These are phyloP conservation scores for Aleurites moluccanus DNA, from an alignment of 441 rosid species.

Conservation along the genomic window DNA sequence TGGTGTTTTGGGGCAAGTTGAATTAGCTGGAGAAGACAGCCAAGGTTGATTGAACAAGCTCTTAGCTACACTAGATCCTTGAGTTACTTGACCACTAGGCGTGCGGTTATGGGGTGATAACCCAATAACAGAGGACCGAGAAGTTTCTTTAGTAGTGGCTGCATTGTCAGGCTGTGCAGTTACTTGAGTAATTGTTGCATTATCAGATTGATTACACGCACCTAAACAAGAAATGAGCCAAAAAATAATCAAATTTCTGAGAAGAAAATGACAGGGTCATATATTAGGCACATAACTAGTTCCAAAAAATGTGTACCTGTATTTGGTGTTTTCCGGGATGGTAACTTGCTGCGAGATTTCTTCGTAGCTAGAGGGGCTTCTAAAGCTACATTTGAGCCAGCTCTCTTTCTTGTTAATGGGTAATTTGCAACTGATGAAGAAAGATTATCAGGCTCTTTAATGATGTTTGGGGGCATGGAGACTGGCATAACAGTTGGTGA, in stretches of 20 bases:
- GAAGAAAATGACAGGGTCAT: conserved; percentile 7
- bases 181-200: conserved; percentile 21
- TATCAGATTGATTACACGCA: conserved; percentile 22
- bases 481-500: conserved; percentile 42
- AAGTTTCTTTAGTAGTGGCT: conserved; percentile 24
- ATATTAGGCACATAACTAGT: not conserved
- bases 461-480: conserved; percentile 36
- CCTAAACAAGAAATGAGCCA: conserved; percentile 25
- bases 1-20: conserved; percentile 63
- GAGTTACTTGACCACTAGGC: conserved; percentile 26
- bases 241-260: not conserved
- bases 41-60: conserved; percentile 56
- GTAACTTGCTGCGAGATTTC: conserved; percentile 44
- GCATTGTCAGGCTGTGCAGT: conserved; percentile 28
- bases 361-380: conserved; percentile 49
- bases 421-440: conserved; percentile 36
- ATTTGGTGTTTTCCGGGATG: conserved; percentile 29
- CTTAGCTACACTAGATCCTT: conserved; percentile 56
- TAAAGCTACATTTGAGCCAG: conserved; percentile 27
- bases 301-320: conserved; percentile 10
- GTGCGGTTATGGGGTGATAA: conserved; percentile 23
- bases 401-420: conserved; percentile 53
- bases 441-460: conserved; percentile 24
- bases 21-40: conserved; percentile 38
- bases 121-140: conserved; percentile 27